A percentile compares a stretch with the other conserved stretches of the same genome.
phyloP scores from a whole-genome alignment of 2,329 filamentous ascomycete species.

The Ophiostoma ulmi region DNA sequence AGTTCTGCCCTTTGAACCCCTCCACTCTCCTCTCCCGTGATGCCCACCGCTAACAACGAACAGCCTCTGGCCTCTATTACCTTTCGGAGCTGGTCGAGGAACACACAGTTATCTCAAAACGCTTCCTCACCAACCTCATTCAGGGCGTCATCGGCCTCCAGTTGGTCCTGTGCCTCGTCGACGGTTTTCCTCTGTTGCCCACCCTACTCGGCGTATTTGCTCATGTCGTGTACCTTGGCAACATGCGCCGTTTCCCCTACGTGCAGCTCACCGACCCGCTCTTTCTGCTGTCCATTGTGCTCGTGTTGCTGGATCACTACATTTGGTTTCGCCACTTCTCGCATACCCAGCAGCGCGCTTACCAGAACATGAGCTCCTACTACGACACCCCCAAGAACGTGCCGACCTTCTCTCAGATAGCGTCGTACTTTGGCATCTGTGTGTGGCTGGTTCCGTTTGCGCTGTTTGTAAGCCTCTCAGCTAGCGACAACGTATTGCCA shows the following conservation, averaged over 20 bases:
- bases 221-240: slow-evolving; percentile 82
- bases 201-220: slow-evolving; percentile 71
- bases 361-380: slow-evolving; percentile 53
- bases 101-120: slow-evolving; percentile 88
- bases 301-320: slow-evolving; percentile 88
- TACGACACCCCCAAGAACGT: slow-evolving; percentile 58
- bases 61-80: slow-evolving; percentile 89
- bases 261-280: slow-evolving; percentile 84
- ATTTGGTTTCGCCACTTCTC: slow-evolving; percentile 96
- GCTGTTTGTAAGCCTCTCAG: slow-evolving; percentile 88
- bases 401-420: slow-evolving; percentile 88
- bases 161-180: slow-evolving; percentile 67
- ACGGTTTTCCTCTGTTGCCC: slow-evolving; percentile 75
- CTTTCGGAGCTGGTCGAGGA: slow-evolving; percentile 97
- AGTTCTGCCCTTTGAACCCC: too few species aligned
- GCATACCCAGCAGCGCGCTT: slow-evolving; percentile 51
- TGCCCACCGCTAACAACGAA: slow-evolving; percentile 22
- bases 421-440: slow-evolving; percentile 91
- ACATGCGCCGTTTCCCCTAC: slow-evolving; percentile 67
- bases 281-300: slow-evolving; percentile 75
- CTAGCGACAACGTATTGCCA: slow-evolving; percentile 89
- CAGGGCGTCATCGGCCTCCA: slow-evolving; percentile 75
- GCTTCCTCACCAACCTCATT: slow-evolving; percentile 77
- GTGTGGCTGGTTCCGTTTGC: slow-evolving; percentile 96
- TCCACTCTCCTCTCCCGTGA: not conserved